Evolutionary conservation across 768 basidiomycete genomes (phyloP).

Genomic region (Leucocoprinus sp.): DNA sequence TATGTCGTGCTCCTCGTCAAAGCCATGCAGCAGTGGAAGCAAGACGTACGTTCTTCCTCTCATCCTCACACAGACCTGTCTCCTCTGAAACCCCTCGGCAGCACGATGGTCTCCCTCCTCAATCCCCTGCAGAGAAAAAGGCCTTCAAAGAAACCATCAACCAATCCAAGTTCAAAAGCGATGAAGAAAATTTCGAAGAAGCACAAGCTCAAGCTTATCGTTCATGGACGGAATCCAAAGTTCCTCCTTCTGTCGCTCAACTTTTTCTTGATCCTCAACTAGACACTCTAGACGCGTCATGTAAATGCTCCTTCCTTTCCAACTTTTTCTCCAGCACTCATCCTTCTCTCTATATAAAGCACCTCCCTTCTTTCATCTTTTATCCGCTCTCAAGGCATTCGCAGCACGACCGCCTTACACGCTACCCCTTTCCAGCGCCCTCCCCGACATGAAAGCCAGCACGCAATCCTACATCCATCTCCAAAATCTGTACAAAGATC

Average conservation of each 20-base stretch:
- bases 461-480: conserved; percentile 77
- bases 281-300: not conserved
- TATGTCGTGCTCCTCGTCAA: conserved; percentile 86
- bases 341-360: conserved; percentile 28
- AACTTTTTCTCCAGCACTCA: conserved; percentile 22
- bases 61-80: not conserved
- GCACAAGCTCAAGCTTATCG: conserved; percentile 84
- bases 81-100: conserved; percentile 19
- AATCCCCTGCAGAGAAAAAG: conserved; percentile 56
- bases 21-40: conserved; percentile 78
- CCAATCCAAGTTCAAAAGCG: conserved; percentile 60
- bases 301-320: not conserved
- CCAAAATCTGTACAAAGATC: conserved; percentile 76
- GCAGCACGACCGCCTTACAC: conserved; percentile 42
- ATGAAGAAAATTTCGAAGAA: conserved; percentile 98
- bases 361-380: conserved; percentile 69
- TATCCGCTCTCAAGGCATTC: conserved; percentile 66
- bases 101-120: conserved; percentile 61
- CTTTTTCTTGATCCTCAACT: conserved; percentile 61
- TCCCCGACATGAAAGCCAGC: conserved; percentile 96
- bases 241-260: conserved; percentile 58
- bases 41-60: conserved; percentile 36
- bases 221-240: conserved; percentile 50
- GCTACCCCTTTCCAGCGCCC: conserved; percentile 75
- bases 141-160: conserved; percentile 65